These are phyloP conservation scores for Phoenix dactylifera DNA, from an alignment of 176 grass and related monocot genomes.

Conservation along the genomic window DNA sequence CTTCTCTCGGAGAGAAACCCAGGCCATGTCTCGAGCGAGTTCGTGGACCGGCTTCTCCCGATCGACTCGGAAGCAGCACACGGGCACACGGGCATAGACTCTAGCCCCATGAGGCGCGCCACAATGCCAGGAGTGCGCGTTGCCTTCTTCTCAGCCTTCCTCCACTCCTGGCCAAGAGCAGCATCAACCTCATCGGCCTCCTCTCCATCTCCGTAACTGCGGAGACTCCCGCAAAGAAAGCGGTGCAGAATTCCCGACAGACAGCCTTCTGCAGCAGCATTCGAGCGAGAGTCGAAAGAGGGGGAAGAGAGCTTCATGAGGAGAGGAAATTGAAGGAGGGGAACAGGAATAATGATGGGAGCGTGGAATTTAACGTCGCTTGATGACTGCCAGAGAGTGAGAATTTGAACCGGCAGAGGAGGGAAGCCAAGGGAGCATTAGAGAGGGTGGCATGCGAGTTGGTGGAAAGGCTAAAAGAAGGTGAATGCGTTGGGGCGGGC, in stretches of 20 bases:
- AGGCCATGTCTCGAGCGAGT: slow-evolving; percentile 35
- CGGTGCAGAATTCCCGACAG: slow-evolving; percentile 40
- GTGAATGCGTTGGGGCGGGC: too few species aligned
- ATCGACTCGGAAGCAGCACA: slow-evolving; percentile 4
- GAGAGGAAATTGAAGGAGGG: background rate
- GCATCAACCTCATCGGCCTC: background rate
- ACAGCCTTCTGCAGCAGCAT: slow-evolving; percentile 15
- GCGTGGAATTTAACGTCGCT: background rate
- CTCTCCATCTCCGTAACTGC: background rate
- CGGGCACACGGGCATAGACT: slow-evolving; percentile 41
- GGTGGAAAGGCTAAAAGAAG: background rate
- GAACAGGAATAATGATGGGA: background rate
- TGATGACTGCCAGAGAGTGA: background rate
- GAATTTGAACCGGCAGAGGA: slow-evolving; percentile 28
- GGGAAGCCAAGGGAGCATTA: background rate
- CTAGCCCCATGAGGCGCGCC: slow-evolving; percentile 83
- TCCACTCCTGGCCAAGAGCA: background rate
- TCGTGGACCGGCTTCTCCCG: slow-evolving; percentile 32
- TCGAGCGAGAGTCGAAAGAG: background rate
- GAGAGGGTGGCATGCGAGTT: background rate
- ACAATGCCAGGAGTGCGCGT: slow-evolving; percentile 55
- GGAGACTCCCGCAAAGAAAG: slow-evolving; percentile 38
- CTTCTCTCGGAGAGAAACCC: slow-evolving; percentile 21
- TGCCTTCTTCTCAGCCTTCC: background rate
- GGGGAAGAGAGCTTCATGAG: slow-evolving; percentile 46